These are phyloP conservation scores for Eucalyptus erythrocorys DNA, from an alignment of 345 rosid genomes.

Conservation along the genomic window DNA sequence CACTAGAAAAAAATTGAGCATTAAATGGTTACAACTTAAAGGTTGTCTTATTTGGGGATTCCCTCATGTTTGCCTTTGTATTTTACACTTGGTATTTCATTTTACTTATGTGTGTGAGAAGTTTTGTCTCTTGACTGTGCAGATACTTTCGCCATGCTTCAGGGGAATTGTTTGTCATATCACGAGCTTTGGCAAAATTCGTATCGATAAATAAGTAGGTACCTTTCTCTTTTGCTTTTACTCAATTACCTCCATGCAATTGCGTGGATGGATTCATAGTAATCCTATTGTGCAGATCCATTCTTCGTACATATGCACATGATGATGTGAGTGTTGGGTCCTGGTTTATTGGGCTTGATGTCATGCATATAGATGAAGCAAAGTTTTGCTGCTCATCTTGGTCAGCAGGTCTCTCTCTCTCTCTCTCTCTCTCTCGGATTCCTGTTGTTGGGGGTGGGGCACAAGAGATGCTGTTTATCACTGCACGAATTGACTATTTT, in stretches of 20 bases:
- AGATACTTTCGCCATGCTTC: slow-evolving; percentile 16
- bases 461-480: background rate
- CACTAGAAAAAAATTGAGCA: background rate
- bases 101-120: background rate
- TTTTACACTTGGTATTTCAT: background rate
- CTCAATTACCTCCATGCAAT: background rate
- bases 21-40: background rate
- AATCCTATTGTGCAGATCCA: background rate
- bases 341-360: slow-evolving; percentile 47
- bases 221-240: background rate
- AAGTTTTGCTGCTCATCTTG: slow-evolving; percentile 19
- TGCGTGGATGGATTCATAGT: background rate
- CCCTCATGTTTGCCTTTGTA: background rate
- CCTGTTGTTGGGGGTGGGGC: background rate
- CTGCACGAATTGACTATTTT: background rate
- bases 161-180: slow-evolving; percentile 7
- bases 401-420: slow-evolving; percentile 3
- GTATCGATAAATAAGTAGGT: slow-evolving; percentile 4
- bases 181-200: slow-evolving; percentile 5
- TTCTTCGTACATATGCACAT: slow-evolving; percentile 7
- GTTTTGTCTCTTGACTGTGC: background rate
- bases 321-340: slow-evolving; percentile 10
- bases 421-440: background rate
- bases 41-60: background rate
- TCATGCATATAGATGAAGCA: slow-evolving; percentile 8